Evolutionary conservation across 192 early-diverging fungal genomes (phyloP).

Genomic region (Coemansia sp.): DNA sequence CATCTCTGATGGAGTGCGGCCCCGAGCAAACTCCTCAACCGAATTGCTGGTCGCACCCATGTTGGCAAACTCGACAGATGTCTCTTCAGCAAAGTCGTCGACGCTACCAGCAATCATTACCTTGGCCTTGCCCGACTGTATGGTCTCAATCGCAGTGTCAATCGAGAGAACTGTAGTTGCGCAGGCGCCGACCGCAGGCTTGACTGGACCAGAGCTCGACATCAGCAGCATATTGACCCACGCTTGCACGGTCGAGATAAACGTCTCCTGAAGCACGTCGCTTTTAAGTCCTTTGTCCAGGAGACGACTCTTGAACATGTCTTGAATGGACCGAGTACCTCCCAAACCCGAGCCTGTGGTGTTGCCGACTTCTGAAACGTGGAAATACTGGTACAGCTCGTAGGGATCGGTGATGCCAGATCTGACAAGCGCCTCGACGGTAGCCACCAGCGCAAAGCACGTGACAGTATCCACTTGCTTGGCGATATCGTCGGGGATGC

Average conservation of each 20-base stretch:
- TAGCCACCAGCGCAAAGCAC: conserved; percentile 84
- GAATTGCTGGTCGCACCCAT: conserved; percentile 95
- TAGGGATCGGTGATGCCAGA: conserved; percentile 96
- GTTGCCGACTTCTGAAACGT: conserved; percentile 94
- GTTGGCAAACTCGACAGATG: conserved; percentile 90
- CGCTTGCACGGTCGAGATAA: conserved; percentile 95
- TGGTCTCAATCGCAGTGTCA: conserved; percentile 87
- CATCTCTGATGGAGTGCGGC: conserved; percentile 87
- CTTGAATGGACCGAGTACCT: conserved; percentile 72
- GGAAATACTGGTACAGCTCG: conserved; percentile 95
- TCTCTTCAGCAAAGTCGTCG: conserved; percentile 88
- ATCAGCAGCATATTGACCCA: conserved; percentile 96
- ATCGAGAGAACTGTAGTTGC: conserved; percentile 92
- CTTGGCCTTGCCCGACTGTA: conserved; percentile 88
- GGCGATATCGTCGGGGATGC: conserved; percentile 89
- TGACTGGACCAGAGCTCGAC: conserved; percentile 91
- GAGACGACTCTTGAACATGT: conserved; percentile 74
- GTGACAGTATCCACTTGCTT: conserved; percentile 89
- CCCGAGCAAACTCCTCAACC: conserved; percentile 81
- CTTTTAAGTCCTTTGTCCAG: conserved; percentile 78
- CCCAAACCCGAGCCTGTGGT: conserved; percentile 88
- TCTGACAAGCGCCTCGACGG: conserved; percentile 87
- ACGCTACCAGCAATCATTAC: conserved; percentile 91
- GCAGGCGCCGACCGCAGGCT: conserved; percentile 78
- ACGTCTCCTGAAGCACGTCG: conserved; percentile 89